phyloP scores from a whole-genome alignment of 2,329 filamentous ascomycete species.

The Diaporthe sp. region DNA sequence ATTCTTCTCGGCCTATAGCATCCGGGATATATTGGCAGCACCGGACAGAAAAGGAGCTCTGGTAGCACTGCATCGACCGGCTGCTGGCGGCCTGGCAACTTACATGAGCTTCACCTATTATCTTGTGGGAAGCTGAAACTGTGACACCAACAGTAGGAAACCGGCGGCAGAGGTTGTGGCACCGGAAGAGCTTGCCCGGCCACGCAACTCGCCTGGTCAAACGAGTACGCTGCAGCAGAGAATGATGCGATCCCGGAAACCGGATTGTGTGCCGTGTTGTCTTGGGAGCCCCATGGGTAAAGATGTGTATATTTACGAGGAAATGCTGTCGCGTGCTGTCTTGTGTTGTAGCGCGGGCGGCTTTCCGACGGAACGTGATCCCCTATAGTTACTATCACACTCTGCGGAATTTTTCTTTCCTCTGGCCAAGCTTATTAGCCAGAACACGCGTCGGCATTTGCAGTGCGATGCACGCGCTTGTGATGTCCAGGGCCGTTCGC shows the following conservation, averaged over 20 bases:
- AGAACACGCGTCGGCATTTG: conserved; percentile 5
- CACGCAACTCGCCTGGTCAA: conserved; percentile 33
- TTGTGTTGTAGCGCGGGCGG: background rate
- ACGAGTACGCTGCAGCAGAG: conserved; percentile 6
- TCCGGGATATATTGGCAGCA: conserved; percentile 24
- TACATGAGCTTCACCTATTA: conserved; percentile 14
- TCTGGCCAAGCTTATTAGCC: conserved; percentile 20
- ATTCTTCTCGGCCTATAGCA: conserved; percentile 28
- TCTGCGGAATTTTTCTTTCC: background rate
- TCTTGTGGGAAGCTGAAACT: conserved; percentile 31
- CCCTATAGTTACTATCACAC: conserved; percentile 3
- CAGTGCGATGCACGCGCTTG: conserved; percentile 1
- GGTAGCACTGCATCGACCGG: conserved; percentile 2
- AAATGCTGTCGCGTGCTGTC: background rate
- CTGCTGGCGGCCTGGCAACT: conserved; percentile 9
- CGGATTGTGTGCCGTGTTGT: conserved; percentile 17
- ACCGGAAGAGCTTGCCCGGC: conserved; percentile 15
- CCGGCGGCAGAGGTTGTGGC: conserved; percentile 10
- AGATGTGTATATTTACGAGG: background rate
- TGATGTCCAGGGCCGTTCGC: conserved; percentile 6
- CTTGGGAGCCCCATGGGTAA: background rate
- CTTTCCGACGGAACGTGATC: conserved; percentile 22
- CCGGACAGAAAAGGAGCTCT: background rate
- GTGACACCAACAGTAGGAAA: conserved; percentile 20
- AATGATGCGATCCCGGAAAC: background rate